A percentile compares a stretch with the other conserved stretches of the same genome.
phyloP scores from a whole-genome alignment of 495 filamentous ascomycete species.

The Glonium stellatum region DNA sequence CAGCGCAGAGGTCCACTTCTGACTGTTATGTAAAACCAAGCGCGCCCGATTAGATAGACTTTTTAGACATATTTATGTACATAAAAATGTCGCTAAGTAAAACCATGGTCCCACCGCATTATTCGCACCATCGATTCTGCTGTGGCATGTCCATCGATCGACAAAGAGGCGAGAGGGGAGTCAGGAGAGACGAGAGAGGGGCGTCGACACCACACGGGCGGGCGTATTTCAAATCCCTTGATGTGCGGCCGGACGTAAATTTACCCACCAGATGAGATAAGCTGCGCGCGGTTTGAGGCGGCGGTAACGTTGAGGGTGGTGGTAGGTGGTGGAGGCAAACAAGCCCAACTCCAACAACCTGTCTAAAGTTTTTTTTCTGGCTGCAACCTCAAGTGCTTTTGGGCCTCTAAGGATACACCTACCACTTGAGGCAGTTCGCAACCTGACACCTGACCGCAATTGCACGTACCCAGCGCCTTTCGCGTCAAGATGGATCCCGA shows the following conservation, averaged over 20 bases:
- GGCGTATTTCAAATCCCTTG: background rate
- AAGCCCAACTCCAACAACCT: background rate
- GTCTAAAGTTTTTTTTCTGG: background rate
- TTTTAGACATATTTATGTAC: too few species aligned
- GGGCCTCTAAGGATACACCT: background rate
- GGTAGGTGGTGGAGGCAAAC: background rate
- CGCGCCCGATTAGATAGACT: too few species aligned
- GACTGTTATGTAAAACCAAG: too few species aligned
- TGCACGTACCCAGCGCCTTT: background rate
- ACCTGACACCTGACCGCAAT: background rate
- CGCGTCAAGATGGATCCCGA: conserved; percentile 39
- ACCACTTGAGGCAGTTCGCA: background rate
- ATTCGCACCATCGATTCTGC: background rate
- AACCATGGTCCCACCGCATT: background rate
- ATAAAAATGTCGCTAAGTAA: too few species aligned
- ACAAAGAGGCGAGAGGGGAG: too few species aligned
- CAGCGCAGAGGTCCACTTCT: too few species aligned
- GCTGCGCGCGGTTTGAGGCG: too few species aligned
- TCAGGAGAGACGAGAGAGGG: too few species aligned
- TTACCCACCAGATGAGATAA: background rate
- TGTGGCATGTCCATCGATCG: background rate
- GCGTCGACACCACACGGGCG: background rate
- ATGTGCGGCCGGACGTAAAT: background rate
- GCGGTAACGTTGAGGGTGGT: background rate
- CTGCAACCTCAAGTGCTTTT: background rate